phyloP scores from a whole-genome alignment of 352 stramenopile genomes.

The Elongisporangium prolatum region DNA sequence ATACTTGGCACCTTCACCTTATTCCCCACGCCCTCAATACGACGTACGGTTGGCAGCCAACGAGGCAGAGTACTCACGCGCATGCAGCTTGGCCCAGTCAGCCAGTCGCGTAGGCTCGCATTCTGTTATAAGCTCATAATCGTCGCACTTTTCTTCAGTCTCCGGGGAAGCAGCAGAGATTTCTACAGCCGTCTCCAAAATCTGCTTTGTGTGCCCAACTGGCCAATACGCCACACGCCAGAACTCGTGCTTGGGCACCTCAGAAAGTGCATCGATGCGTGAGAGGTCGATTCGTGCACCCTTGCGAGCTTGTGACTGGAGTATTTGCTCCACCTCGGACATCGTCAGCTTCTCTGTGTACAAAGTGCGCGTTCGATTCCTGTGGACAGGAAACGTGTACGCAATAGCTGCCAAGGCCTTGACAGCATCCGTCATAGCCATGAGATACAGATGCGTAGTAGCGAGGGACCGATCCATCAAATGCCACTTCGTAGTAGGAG shows the following conservation, averaged over 20 bases:
- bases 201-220: constrained; percentile 29
- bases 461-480: constrained; percentile 38
- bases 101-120: background rate
- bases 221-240: constrained; percentile 60
- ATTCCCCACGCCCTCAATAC: background rate
- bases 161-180: constrained; percentile 10
- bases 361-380: constrained; percentile 28
- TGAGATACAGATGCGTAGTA: constrained; percentile 40
- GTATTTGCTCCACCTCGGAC: constrained; percentile 32
- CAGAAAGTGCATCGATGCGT: constrained; percentile 33
- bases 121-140: background rate
- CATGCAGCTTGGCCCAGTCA: background rate
- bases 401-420: constrained; percentile 42
- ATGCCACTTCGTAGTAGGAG: constrained; percentile 18
- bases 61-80: background rate
- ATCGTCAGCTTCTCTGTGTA: constrained; percentile 44
- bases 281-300: constrained; percentile 28
- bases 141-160: background rate
- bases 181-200: constrained; percentile 46
- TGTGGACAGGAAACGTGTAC: constrained; percentile 57
- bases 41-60: background rate
- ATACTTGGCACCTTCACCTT: background rate
- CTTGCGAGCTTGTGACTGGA: constrained; percentile 36
- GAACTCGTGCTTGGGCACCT: constrained; percentile 35
- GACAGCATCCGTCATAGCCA: constrained; percentile 47